Percentiles rank a stretch among this genome's conserved stretches.
phyloP scores from a whole-genome alignment of 2,329 filamentous ascomycete species.

The Xylaria multiplex region DNA sequence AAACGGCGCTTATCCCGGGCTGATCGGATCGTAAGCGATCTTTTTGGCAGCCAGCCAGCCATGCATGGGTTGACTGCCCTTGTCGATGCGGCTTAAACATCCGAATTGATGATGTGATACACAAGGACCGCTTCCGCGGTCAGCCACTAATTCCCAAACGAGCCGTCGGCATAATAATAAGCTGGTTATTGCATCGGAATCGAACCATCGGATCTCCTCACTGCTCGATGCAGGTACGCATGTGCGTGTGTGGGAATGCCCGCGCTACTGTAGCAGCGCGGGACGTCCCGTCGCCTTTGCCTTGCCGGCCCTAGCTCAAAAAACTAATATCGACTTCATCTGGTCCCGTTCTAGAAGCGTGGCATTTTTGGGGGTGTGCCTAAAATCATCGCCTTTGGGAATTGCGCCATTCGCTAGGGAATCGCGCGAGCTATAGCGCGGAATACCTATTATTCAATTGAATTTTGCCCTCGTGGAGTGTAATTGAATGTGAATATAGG shows the following conservation, averaged over 20 bases:
- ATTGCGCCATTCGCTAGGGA: conserved; percentile 16
- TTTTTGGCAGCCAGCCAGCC: no score
- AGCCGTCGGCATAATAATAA: not conserved
- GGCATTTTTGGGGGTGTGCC: not conserved
- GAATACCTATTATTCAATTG: not conserved
- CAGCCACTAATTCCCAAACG: conserved; percentile 8
- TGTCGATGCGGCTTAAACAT: conserved; percentile 7
- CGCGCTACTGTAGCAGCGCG: conserved; percentile 4
- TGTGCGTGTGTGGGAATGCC: not conserved
- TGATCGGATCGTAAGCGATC: no score
- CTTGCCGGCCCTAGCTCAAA: conserved; percentile 4
- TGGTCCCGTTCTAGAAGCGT: no score
- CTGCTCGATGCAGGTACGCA: no score
- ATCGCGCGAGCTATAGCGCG: not conserved
- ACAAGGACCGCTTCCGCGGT: not conserved
- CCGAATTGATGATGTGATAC: not conserved
- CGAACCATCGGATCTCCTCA: no score
- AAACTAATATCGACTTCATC: conserved; percentile 1
- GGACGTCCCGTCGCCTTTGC: conserved; percentile 18
- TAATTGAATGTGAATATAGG: not conserved
- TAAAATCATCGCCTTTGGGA: not conserved
- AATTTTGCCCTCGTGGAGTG: not conserved
- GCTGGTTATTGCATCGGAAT: not conserved
- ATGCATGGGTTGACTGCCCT: not conserved
- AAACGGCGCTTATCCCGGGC: no score